Evolutionary conservation across 192 early-diverging fungal species (phyloP).

Genomic region (Ambispora gerdemannii): DNA sequence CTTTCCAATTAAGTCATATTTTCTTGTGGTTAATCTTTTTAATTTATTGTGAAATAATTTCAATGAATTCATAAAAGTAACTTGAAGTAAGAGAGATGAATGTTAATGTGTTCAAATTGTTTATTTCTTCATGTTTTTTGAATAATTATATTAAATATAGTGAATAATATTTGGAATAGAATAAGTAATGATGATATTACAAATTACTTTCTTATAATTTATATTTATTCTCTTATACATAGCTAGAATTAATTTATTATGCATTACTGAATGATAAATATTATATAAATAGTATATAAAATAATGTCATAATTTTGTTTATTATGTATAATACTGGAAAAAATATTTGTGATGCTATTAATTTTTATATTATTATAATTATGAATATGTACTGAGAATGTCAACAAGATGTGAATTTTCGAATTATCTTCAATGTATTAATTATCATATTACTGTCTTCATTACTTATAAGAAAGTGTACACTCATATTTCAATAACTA

Average conservation of each 20-base stretch:
- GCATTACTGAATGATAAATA: conserved; percentile 1
- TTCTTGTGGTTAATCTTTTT: too few relatives aligned
- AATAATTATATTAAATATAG: background rate
- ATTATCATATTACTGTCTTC: conserved; percentile 8
- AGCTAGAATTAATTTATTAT: background rate
- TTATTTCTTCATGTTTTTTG: conserved; percentile 13
- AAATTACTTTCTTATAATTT: background rate
- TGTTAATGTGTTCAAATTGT: conserved; percentile 20
- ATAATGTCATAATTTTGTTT: conserved; percentile 28
- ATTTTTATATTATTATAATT: conserved; percentile 18
- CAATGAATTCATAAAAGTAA: conserved; percentile 2
- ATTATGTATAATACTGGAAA: background rate
- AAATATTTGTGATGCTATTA: conserved; percentile 23
- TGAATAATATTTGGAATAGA: too few relatives aligned
- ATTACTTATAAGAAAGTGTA: conserved; percentile 31
- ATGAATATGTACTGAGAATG: conserved; percentile 16
- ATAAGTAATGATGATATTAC: conserved; percentile 15
- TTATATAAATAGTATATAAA: conserved; percentile 26
- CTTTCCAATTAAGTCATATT: too few relatives aligned
- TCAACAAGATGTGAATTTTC: background rate
- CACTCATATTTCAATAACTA: conserved; percentile 27
- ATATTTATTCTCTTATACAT: conserved; percentile 19
- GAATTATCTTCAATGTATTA: conserved; percentile 27
- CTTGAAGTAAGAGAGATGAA: conserved; percentile 30
- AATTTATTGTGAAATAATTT: too few relatives aligned